A percentile compares a stretch with the other conserved stretches of the same genome.
These are phyloP conservation scores for Mucor racemosus DNA, from an alignment of 371 early-diverging fungal species.

Conservation along the genomic window DNA sequence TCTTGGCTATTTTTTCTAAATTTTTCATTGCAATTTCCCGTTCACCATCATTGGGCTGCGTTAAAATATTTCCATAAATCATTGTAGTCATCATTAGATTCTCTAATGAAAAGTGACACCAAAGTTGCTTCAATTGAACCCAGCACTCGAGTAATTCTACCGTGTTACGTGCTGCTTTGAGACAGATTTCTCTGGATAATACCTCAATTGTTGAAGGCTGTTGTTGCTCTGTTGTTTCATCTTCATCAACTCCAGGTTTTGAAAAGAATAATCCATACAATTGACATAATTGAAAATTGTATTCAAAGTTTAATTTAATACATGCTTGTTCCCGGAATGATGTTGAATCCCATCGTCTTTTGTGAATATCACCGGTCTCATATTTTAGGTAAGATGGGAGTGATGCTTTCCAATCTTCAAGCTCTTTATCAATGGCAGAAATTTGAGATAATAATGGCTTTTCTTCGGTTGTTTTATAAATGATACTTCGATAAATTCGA, in stretches of 20 bases:
- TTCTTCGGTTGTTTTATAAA: conserved; percentile 34
- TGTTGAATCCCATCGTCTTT: conserved; percentile 31
- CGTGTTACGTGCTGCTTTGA: conserved; percentile 42
- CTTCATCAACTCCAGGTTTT: conserved; percentile 2
- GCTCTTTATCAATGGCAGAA: conserved; percentile 45
- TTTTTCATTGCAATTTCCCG: conserved; percentile 27
- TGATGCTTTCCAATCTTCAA: conserved; percentile 42
- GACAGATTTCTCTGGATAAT: conserved; percentile 35
- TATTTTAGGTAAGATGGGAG: conserved; percentile 45
- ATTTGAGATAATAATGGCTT: conserved; percentile 45
- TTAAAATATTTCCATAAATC: conserved; percentile 33
- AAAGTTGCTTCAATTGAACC: conserved; percentile 41
- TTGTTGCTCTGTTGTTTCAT: not conserved
- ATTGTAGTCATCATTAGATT: conserved; percentile 44
- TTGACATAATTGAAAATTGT: conserved; percentile 53
- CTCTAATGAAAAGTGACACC: conserved; percentile 59
- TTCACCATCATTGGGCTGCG: conserved; percentile 24
- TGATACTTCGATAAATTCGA: conserved; percentile 47
- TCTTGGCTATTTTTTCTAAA: conserved; percentile 31
- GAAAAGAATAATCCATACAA: conserved; percentile 46
- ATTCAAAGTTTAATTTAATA: conserved; percentile 54
- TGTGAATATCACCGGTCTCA: conserved; percentile 26
- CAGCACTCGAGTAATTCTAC: conserved; percentile 47
- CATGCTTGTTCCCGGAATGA: conserved; percentile 56
- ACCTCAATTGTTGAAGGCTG: conserved; percentile 35